Base-by-base conservation (phyloP, 2,329 filamentous ascomycete species). In the Hypoxylon sp. region DNA sequence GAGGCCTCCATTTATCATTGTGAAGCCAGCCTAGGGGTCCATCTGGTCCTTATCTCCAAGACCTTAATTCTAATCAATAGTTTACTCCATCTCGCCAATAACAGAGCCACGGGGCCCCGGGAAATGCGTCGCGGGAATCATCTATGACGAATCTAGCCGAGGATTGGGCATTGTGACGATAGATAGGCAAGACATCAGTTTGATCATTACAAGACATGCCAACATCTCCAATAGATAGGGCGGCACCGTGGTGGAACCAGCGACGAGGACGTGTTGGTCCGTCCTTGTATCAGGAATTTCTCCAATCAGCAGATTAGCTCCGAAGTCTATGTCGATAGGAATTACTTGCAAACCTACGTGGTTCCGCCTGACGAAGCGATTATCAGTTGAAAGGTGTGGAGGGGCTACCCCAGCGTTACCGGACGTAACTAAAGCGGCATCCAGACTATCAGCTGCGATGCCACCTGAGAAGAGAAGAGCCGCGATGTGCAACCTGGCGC, bases 391-490 rank as follows among this genome's bases (percentile, higher is more conserved):
- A 70, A 74, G 72, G 73, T 74, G 74, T 74, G 73, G 74, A 75
- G 74, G 73, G 72, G 73, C 72, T 51, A 62, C 56, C 65, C 55
- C 60, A 76, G 74, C 72, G 74, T 73, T 74, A 74, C 70, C 73
- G 71, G 73, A 67, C 67, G 47, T 65, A 58, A 56, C 66, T 70
- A 75, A 76, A 76, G 75, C 75, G 71, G 74, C 75, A 75, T 74
- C 70, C 74, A 71, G 35, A 63, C 68, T 69, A 68, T 62, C 53
- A 55, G 64, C 68, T 70, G 70, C 62, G 67, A 71, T 70, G 63
- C 56, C 67, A 73, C 68, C 64, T 65, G 64, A 42, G 59, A 56
- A 67, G 57, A 59, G 54, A 62, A 71, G 67, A 71, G 67, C 67
- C 68, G 71, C 68, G 64, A 70, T 64, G 60, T 56, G 62, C 61